phyloP scores from a whole-genome alignment of 1,139 yeast genomes.

The Yarrowia galli region DNA sequence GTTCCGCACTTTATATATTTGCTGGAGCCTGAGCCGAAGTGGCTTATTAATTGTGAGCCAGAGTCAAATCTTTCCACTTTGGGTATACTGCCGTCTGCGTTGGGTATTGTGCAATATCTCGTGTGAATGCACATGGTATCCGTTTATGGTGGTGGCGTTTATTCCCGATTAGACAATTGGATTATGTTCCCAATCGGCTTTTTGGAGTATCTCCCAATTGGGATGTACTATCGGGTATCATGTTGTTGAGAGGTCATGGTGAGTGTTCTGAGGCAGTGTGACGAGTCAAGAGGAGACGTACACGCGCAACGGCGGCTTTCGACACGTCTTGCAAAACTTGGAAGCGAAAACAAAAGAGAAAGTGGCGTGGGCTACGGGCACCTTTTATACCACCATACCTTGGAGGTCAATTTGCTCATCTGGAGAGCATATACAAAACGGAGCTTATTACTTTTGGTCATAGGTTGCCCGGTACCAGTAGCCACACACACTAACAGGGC shows the following conservation, averaged over 20 bases:
- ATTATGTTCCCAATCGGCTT: neutral
- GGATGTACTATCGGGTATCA: conserved; percentile 12
- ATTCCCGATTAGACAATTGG: neutral
- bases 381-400: conserved; percentile 34
- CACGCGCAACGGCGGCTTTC: neutral
- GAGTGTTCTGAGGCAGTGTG: neutral
- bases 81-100: conserved; percentile 8
- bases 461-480: too few species aligned
- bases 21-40: conserved; percentile 23
- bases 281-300: neutral
- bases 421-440: conserved; percentile 13
- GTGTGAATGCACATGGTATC: conserved; percentile 10
- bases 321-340: neutral
- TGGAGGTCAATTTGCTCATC: conserved; percentile 37
- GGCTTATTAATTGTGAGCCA: conserved; percentile 28
- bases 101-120: conserved; percentile 27
- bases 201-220: conserved; percentile 1
- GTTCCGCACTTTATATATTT: conserved; percentile 36
- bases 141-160: neutral
- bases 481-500: conserved; percentile 13
- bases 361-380: conserved; percentile 19
- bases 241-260: neutral
- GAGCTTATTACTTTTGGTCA: neutral
- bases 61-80: conserved; percentile 26
- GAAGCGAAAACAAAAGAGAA: neutral